Percentiles rank a stretch among this genome's conserved stretches.
phyloP scores from a whole-genome alignment of 2,329 filamentous ascomycete species.

The Blastomyces gilchristii region DNA sequence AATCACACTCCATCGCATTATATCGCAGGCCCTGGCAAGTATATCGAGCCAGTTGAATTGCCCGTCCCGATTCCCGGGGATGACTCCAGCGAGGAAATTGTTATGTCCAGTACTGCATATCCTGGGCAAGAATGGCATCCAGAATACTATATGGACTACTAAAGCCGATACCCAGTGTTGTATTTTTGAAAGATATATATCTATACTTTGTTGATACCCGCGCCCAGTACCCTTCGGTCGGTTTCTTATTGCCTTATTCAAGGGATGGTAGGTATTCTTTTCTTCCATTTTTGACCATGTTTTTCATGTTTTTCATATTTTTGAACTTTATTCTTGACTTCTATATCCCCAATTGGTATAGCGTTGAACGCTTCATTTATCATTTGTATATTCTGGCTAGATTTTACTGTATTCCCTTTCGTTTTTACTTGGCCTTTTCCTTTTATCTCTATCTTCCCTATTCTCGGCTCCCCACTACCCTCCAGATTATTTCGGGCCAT shows the following conservation, averaged over 20 bases:
- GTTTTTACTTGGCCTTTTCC: not conserved
- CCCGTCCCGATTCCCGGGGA: constrained; percentile 23
- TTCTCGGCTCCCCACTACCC: not conserved
- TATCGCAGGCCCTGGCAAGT: constrained; percentile 15
- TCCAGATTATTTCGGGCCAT: not conserved
- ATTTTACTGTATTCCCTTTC: not conserved
- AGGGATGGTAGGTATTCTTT: not conserved
- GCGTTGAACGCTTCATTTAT: not conserved
- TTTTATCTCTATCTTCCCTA: not conserved
- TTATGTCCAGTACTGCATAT: constrained; percentile 41
- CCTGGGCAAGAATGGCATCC: constrained; percentile 41
- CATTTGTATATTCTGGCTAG: not conserved
- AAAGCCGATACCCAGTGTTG: not conserved
- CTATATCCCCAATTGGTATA: not conserved
- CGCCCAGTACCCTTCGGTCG: not conserved
- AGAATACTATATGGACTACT: constrained; percentile 2
- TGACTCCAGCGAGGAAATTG: constrained; percentile 36
- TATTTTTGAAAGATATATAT: not conserved
- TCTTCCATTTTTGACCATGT: not conserved
- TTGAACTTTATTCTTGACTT: not conserved
- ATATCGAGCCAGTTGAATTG: constrained; percentile 26
- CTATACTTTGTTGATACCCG: constrained; percentile 1
- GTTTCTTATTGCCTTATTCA: not conserved
- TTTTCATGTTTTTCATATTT: not conserved
- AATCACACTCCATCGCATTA: not conserved